Evolutionary conservation across 805 yeast genomes (phyloP).

Genomic region (Nakazawaea siamensis): DNA sequence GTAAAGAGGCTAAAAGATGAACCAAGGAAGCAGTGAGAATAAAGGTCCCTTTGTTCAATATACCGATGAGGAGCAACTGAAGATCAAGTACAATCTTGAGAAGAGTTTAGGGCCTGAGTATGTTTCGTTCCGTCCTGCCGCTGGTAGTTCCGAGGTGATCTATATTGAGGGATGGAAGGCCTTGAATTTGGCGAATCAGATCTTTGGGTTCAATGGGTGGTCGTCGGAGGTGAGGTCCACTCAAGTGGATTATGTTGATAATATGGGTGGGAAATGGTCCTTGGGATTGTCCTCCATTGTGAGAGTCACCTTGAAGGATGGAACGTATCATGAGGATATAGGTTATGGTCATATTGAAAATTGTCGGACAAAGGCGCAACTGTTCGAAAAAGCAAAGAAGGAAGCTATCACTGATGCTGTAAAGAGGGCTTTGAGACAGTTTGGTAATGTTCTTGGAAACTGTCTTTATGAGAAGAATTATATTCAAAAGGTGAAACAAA

Average conservation of each 20-base stretch:
- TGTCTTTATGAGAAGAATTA: conserved; percentile 76
- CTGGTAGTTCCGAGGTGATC: conserved; percentile 59
- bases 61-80: conserved; percentile 18
- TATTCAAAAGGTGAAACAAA: conserved; percentile 39
- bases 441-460: conserved; percentile 75
- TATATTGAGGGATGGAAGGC: conserved; percentile 85
- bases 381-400: conserved; percentile 73
- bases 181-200: conserved; percentile 68
- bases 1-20: too few species aligned
- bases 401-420: conserved; percentile 83
- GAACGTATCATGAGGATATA: conserved; percentile 70
- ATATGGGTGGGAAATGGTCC: conserved; percentile 45
- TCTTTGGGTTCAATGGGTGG: conserved; percentile 85
- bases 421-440: conserved; percentile 70
- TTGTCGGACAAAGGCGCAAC: conserved; percentile 60
- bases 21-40: too few species aligned
- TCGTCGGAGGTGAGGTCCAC: conserved; percentile 58
- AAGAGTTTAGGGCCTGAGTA: conserved; percentile 65
- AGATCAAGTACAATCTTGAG: conserved; percentile 22
- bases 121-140: conserved; percentile 69
- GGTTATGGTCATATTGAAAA: conserved; percentile 74
- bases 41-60: conserved; percentile 10
- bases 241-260: conserved; percentile 66
- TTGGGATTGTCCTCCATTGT: conserved; percentile 68
- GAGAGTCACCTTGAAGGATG: conserved; percentile 68